Percentiles rank a stretch among this genome's conserved stretches.
phyloP scores from a whole-genome alignment of 768 basidiomycete genomes.

The Macrolepiota dolichaula region DNA sequence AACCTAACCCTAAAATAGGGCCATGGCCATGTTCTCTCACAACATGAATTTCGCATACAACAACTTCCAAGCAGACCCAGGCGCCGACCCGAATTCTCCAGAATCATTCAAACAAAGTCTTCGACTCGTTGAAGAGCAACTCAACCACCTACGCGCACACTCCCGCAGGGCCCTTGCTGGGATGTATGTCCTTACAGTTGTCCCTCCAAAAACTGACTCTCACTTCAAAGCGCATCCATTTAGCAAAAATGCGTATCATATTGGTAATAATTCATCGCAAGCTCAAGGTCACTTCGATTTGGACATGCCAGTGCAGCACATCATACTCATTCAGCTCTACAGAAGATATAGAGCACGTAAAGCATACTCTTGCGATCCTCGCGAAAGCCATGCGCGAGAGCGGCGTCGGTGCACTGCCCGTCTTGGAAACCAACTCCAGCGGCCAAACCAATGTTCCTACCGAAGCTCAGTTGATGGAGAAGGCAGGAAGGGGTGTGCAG shows the following conservation, averaged over 20 bases:
- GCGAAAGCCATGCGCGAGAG: constrained; percentile 49
- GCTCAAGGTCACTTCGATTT: constrained; percentile 43
- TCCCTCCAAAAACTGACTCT: not conserved
- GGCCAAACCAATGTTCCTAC: constrained; percentile 23
- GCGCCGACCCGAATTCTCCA: constrained; percentile 54
- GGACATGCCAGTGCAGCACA: not conserved
- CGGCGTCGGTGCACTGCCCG: constrained; percentile 66
- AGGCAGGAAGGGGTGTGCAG: constrained; percentile 40
- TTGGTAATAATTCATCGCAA: constrained; percentile 48
- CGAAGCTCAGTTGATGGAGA: constrained; percentile 43
- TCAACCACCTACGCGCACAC: constrained; percentile 43
- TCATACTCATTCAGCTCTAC: not conserved
- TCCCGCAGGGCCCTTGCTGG: constrained; percentile 46
- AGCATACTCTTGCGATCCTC: constrained; percentile 43
- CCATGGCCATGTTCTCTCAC: not conserved
- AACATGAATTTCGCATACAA: constrained; percentile 3
- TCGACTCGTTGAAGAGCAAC: constrained; percentile 42
- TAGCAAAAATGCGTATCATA: constrained; percentile 62
- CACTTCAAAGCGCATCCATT: too few species aligned
- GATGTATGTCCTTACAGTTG: constrained; percentile 40
- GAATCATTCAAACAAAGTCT: constrained; percentile 62
- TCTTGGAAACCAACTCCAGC: constrained; percentile 22
- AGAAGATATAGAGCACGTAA: constrained; percentile 48
- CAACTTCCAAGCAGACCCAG: constrained; percentile 19
- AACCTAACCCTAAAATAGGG: not conserved